Conservation (phyloP, 495 filamentous ascomycete genomes). For the Penicillium turbatum region DNA sequence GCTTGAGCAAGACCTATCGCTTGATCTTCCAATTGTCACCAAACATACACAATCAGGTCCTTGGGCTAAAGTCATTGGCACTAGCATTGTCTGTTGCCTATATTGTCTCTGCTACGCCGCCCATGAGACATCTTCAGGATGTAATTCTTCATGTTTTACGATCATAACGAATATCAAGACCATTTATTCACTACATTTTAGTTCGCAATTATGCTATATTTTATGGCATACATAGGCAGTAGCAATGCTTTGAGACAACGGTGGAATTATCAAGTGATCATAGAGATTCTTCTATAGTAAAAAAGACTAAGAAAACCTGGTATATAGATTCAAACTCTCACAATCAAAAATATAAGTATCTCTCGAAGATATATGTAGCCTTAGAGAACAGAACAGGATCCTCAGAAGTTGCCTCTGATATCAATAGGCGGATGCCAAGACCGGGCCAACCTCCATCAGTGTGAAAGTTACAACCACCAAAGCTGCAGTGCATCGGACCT, state of each 20-base stretch:
- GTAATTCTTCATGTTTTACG: neutral
- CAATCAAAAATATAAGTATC: neutral
- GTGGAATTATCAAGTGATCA: too few species aligned
- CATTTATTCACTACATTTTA: neutral
- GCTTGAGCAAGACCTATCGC: neutral
- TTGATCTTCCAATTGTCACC: neutral
- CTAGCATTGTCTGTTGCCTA: neutral
- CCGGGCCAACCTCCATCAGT: conserved; percentile 11
- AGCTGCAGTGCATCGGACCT: neutral
- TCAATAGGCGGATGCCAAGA: conserved; percentile 13
- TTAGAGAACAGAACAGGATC: neutral
- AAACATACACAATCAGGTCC: neutral
- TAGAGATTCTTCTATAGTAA: too few species aligned
- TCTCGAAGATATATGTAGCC: neutral
- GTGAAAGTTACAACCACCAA: conserved; percentile 8
- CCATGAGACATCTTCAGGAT: neutral
- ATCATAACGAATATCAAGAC: neutral
- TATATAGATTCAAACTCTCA: neutral
- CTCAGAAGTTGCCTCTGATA: neutral
- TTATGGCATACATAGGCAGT: too few species aligned
- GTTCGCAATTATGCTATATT: too few species aligned
- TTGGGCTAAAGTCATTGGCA: neutral
- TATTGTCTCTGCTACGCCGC: neutral
- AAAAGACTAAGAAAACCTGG: too few species aligned
- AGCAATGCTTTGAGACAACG: too few species aligned